Evolutionary conservation across 306 rosid species (phyloP).

Genomic region (Cotoneaster glaucophyllus): DNA sequence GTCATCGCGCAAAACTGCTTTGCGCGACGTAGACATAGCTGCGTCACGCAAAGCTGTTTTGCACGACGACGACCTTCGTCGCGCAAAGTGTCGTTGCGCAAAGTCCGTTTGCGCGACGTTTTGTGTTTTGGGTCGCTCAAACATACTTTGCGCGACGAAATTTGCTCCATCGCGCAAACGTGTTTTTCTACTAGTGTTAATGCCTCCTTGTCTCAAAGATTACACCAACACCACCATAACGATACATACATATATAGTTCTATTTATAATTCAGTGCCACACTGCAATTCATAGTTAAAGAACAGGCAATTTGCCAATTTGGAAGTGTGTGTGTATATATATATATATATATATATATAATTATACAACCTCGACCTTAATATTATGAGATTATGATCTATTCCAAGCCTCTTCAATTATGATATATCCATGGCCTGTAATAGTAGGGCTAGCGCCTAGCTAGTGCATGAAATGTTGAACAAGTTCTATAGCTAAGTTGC

Average conservation of each 20-base stretch:
- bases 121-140: no score
- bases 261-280: neutral
- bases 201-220: conserved; percentile 34
- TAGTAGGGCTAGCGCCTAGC: neutral
- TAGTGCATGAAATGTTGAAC: neutral
- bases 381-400: neutral
- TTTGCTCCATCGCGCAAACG: no score
- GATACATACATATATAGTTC: neutral
- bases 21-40: no score
- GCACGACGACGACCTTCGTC: no score
- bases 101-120: no score
- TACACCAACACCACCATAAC: conserved; percentile 20
- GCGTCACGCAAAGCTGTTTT: no score
- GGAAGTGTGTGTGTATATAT: neutral
- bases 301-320: neutral
- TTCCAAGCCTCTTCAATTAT: neutral
- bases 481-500: no score
- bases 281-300: neutral
- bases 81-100: no score
- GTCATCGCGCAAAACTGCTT: no score
- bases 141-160: no score
- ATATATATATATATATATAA: neutral
- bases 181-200: neutral
- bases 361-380: neutral
- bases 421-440: neutral